Evolutionary conservation across 2,329 filamentous ascomycete genomes (phyloP).

Genomic region (Colletotrichum orchidophilum): DNA sequence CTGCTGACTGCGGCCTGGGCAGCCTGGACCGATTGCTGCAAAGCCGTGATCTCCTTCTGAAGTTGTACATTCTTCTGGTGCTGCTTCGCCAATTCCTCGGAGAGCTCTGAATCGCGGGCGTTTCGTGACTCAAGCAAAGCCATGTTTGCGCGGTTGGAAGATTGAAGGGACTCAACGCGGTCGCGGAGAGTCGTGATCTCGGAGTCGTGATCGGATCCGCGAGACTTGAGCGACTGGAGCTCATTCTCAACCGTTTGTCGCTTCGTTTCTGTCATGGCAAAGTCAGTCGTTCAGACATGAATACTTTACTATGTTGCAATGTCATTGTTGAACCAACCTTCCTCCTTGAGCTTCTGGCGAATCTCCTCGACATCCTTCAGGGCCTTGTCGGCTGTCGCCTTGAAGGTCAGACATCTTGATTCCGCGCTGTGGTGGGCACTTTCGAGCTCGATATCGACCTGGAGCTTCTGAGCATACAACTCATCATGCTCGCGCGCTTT

Average conservation of each 20-base stretch:
- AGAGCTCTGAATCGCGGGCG: conserved; percentile 83
- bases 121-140: conserved; percentile 91
- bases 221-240: conserved; percentile 79
- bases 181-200: conserved; percentile 81
- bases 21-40: conserved; percentile 86
- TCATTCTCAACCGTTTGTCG: conserved; percentile 83
- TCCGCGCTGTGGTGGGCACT: conserved; percentile 87
- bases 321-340: conserved; percentile 67
- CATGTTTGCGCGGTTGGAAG: conserved; percentile 90
- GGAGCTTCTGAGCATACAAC: conserved; percentile 86
- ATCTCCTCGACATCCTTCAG: conserved; percentile 85
- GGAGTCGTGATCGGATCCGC: conserved; percentile 76
- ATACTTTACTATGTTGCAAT: neutral
- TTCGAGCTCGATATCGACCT: conserved; percentile 91
- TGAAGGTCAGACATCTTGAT: conserved; percentile 82
- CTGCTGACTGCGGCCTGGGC: conserved; percentile 82
- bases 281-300: neutral
- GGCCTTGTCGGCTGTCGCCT: conserved; percentile 82
- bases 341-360: conserved; percentile 80
- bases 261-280: conserved; percentile 69
- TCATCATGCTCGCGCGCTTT: conserved; percentile 87
- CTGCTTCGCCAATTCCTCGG: conserved; percentile 86
- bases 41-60: conserved; percentile 79
- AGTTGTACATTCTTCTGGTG: conserved; percentile 89
- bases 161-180: conserved; percentile 87